Evolutionary conservation across 306 rosid genomes (phyloP), one percentile per base, ranked within the genome.

Genomic region (Glycine latifolia): DNA sequence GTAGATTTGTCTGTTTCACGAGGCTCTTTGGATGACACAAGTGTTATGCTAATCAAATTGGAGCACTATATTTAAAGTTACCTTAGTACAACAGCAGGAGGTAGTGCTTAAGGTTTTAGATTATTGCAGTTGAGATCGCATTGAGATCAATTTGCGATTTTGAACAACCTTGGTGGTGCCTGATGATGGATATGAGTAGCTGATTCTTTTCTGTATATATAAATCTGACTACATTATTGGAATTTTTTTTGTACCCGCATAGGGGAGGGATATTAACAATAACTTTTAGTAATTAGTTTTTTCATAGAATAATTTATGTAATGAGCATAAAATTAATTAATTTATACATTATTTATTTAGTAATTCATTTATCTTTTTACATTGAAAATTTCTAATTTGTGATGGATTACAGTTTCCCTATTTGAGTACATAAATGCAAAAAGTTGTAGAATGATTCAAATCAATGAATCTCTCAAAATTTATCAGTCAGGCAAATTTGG

Each of bases 21-120:
- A 49, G 98, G 99, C 82, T 91, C 99, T 8, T 53, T 71, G 4
- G 99, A 95, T 67, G 99, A 95, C 71, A 89, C 87, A 0, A 95
- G 97, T 86, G 98, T 95, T 77, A 88, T 95, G 91, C 60, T 95
- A 39, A 84, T 95, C 82, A 91, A 83, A 52, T 72, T 93, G 82
- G 85, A 84, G 77, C 77, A 82, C 47, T 91, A 88, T 61, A n/a
- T 81, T n/a, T 91, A 70, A 89, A 76, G 85, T 63, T 81, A 75
- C 6, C 39, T 48, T 47, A 17, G 60, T 13, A 52, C 44, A 67
- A 62, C 72, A 69, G 88, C 70, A 79, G 76, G 15, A 67, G 13
- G 35, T 43, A 20, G 4, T 67, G 50, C 26, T 14, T 7, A n/a
- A 26, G 31, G 31, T 26, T 26, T 41, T 7, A 63, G 47, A 26